Base-by-base conservation (phyloP, 306 rosid genomes). In the Hippophae tibetana region DNA sequence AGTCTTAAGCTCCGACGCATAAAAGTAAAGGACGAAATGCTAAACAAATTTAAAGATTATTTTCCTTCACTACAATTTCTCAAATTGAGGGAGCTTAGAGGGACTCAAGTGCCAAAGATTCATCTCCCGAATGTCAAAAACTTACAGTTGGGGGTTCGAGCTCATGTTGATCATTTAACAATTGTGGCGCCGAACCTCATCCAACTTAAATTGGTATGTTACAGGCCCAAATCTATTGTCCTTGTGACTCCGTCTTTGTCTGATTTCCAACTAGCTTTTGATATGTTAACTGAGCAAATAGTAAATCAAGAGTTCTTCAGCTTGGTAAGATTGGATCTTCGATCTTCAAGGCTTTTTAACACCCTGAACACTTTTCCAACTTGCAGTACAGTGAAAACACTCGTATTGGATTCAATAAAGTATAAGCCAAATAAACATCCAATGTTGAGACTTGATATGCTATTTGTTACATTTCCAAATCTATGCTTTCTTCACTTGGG, bases 31-130 rank as follows among this genome's bases (percentile, higher is more conserved):
- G 90, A 84, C 49, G 87, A 84, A 68, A 74, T 81, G 48, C 65
- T 84, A 47, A 71, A 63, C 52, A 69, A 60, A 68, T 66, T 81
- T 42, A 76, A 66, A 64, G 13, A 31, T 59, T 81, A 78, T 76
- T 81, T 81, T 63, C 87, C 85, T 53, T 70, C 63, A 69, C 63
- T 84, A 42, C 71, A 47, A 47, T 68, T 71, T 54, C 79, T 84
- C 26, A 69, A 74, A 71, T 84, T 81, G 70, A 76, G 76, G 41
- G 87, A 87, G 13, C 86, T 84, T 71, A 86, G 90, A 42, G 87
- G 87, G 51, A 76, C 81, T 9, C 78, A 69, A 43, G 83, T 78
- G 62, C 90, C 90, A 40, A 81, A 51, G 72, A 74, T 84, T 59
- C 66, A 56, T 59, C 78, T 84, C 25, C 49, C 58, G 67, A 70